Evolutionary conservation across 2,329 filamentous ascomycete genomes (phyloP).

Genomic region (Penicillium sp.): DNA sequence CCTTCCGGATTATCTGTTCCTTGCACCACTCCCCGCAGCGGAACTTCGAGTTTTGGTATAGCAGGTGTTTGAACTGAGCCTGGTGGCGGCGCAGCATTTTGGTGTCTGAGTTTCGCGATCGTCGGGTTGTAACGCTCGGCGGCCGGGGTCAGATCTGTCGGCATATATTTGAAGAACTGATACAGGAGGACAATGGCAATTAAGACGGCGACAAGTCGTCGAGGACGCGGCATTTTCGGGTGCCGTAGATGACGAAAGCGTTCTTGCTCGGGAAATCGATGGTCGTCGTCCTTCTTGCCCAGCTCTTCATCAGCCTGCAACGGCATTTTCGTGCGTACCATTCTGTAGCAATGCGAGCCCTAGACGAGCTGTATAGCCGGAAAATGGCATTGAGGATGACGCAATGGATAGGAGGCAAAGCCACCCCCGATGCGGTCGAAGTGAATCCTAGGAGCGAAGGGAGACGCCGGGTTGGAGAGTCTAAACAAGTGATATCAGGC

Average conservation of each 20-base stretch:
- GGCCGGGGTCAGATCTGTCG: constrained; percentile 46
- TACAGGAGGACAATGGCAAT: constrained; percentile 56
- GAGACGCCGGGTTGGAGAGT: too few relatives aligned
- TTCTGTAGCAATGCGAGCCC: too few relatives aligned
- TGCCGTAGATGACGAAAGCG: constrained; percentile 34
- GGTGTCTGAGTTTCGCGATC: constrained; percentile 18
- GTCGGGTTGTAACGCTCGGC: constrained; percentile 31
- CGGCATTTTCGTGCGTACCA: constrained; percentile 43
- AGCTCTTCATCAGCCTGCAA: constrained; percentile 60
- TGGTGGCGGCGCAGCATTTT: constrained; percentile 6
- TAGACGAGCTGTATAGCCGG: too few relatives aligned
- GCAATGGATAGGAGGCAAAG: neutral
- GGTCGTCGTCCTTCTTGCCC: constrained; percentile 64
- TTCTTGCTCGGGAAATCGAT: constrained; percentile 40
- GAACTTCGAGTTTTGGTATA: constrained; percentile 10
- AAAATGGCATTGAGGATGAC: too few relatives aligned
- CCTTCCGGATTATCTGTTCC: constrained; percentile 25
- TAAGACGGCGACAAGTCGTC: constrained; percentile 52
- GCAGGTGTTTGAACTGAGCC: constrained; percentile 9
- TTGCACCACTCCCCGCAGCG: constrained; percentile 12
- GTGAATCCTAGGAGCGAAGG: neutral
- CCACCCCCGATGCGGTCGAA: constrained; percentile 11
- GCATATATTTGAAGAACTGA: constrained; percentile 64
- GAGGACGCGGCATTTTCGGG: constrained; percentile 40
- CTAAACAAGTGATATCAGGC: too few relatives aligned